Percentiles rank a stretch among this genome's conserved stretches.
Evolutionary conservation across 768 basidiomycete genomes (phyloP).

Genomic region (Mycena vulgaris): DNA sequence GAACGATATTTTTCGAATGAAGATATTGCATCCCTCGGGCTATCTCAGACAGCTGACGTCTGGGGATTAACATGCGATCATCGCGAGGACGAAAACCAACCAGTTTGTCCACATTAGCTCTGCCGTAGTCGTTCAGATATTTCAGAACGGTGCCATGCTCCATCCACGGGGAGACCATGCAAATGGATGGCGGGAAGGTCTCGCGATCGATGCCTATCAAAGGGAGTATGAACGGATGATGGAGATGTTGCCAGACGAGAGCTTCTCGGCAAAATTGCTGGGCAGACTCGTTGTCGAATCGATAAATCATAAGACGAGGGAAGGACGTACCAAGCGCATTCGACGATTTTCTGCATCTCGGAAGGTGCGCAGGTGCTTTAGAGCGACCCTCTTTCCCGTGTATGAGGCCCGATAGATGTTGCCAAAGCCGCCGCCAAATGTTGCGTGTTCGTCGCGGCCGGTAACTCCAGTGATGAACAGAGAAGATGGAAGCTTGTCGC

Average conservation of each 20-base stretch:
- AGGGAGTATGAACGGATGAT: slow-evolving; percentile 46
- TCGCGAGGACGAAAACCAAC: neutral
- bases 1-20: slow-evolving; percentile 37
- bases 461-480: slow-evolving; percentile 17
- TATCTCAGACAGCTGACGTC: slow-evolving; percentile 38
- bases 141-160: slow-evolving; percentile 43
- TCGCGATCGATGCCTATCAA: slow-evolving; percentile 47
- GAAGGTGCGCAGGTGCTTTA: slow-evolving; percentile 10
- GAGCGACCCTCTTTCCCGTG: neutral
- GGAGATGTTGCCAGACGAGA: slow-evolving; percentile 46
- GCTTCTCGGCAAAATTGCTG: slow-evolving; percentile 39
- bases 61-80: neutral
- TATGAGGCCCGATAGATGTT: slow-evolving; percentile 10
- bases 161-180: slow-evolving; percentile 51
- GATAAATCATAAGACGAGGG: neutral
- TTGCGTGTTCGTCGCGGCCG: neutral
- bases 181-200: slow-evolving; percentile 43
- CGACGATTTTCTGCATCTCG: slow-evolving; percentile 1
- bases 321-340: neutral
- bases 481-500: slow-evolving; percentile 12
- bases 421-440: slow-evolving; percentile 5
- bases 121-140: slow-evolving; percentile 40
- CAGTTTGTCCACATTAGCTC: slow-evolving; percentile 39
- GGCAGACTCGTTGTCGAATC: neutral
- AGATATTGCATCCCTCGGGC: slow-evolving; percentile 31